Evolutionary conservation across 1,139 yeast genomes (phyloP).

Genomic region (Eremothecium gossypii): DNA sequence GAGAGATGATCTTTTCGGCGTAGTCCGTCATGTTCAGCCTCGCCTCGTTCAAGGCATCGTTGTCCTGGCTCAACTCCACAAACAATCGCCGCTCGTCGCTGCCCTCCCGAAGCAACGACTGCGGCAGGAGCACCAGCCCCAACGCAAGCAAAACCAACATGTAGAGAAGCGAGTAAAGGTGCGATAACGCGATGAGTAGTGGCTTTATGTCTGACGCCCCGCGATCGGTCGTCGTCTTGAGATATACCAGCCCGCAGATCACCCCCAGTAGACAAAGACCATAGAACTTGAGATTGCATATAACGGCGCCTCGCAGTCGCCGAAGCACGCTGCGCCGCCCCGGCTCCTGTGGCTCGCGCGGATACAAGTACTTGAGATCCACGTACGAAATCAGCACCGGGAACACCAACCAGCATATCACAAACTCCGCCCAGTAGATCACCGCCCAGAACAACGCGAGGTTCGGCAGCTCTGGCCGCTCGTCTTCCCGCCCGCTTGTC

Average conservation of each 20-base stretch:
- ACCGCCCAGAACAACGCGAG: constrained; percentile 20
- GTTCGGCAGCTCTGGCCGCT: constrained; percentile 3
- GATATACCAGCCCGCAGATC: constrained; percentile 19
- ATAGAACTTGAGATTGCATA: constrained; percentile 25
- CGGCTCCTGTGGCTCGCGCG: constrained; percentile 7
- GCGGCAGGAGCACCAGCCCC: constrained; percentile 25
- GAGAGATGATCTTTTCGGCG: constrained; percentile 20
- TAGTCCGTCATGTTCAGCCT: constrained; percentile 22
- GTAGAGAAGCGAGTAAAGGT: constrained; percentile 26
- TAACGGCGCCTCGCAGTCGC: constrained; percentile 18
- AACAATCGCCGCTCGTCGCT: constrained; percentile 19
- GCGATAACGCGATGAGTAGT: constrained; percentile 26
- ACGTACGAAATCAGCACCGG: constrained; percentile 28
- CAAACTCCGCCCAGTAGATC: constrained; percentile 26
- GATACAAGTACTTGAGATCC: constrained; percentile 20
- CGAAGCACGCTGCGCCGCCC: constrained; percentile 7
- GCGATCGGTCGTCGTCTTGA: constrained; percentile 21
- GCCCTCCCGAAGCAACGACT: constrained; percentile 15
- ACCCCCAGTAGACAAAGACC: constrained; percentile 19
- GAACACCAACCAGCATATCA: constrained; percentile 26
- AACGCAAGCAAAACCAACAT: constrained; percentile 23
- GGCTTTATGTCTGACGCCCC: constrained; percentile 23
- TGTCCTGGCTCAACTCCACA: constrained; percentile 25
- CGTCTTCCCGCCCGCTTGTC: constrained; percentile 1
- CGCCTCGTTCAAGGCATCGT: constrained; percentile 27